These are phyloP conservation scores for Schizonepeta tenuifolia DNA, from an alignment of 257 asterid genomes.

Conservation along the genomic window DNA sequence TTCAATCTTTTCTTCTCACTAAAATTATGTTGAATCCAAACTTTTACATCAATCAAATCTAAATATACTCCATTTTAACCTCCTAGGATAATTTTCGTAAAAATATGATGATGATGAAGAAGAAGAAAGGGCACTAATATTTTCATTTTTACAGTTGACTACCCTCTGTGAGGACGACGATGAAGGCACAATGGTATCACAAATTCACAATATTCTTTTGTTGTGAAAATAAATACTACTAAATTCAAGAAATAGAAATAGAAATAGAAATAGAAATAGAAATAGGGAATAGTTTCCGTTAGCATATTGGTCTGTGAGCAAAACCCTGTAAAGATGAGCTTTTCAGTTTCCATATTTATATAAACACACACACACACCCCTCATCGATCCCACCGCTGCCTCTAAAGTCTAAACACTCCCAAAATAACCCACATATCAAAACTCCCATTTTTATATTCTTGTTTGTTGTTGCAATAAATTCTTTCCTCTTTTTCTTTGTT, in stretches of 20 bases:
- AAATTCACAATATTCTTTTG: neutral
- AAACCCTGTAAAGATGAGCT: slow-evolving; percentile 40
- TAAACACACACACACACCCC: slow-evolving; percentile 23
- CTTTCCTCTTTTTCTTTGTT: slow-evolving; percentile 5
- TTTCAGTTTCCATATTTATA: slow-evolving; percentile 37
- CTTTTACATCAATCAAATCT: too few species aligned
- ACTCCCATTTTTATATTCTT: neutral
- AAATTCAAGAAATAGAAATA: neutral
- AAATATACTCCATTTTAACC: too few species aligned
- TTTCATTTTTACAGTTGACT: neutral
- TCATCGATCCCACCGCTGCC: slow-evolving; percentile 39
- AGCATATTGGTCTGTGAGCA: slow-evolving; percentile 8
- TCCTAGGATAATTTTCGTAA: too few species aligned
- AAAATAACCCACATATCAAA: slow-evolving; percentile 11
- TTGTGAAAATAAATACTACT: neutral
- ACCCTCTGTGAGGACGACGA: neutral
- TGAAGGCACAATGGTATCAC: neutral
- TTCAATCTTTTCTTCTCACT: too few species aligned
- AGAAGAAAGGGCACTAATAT: too few species aligned
- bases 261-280: slow-evolving; percentile 15
- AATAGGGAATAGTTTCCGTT: slow-evolving; percentile 23
- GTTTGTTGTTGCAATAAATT: slow-evolving; percentile 12
- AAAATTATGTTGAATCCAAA: too few species aligned
- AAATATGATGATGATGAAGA: too few species aligned
- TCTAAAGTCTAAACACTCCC: slow-evolving; percentile 5